Evolutionary conservation across 495 filamentous ascomycete species (phyloP), one percentile per base, ranked within the genome.

Genomic region (Hamigera avellanea): DNA sequence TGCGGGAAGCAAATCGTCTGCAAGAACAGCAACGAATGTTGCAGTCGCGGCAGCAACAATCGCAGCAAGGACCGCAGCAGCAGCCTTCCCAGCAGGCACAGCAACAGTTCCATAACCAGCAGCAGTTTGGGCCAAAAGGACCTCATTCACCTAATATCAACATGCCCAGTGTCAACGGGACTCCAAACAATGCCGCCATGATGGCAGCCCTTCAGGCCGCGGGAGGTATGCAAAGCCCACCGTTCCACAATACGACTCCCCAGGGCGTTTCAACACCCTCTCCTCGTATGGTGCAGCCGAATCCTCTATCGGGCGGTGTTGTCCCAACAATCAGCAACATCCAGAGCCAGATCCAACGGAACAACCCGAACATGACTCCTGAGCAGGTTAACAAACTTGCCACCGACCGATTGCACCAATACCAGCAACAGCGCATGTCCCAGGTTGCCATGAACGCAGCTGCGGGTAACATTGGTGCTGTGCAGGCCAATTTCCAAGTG

Each of bases 401-500:
- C 3, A 75, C 68, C 6, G 72, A 81, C n/a, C 64, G 72, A 39
- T 48, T 82, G 10, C 61, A 69, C 48, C 54, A 63, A 42, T 57
- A 67, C 32, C 69, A 61, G 57, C 70, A 75, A 36, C 64, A 68
- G 40, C 66, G 61, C 39, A 64, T 73, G 43, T 61, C 63, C 2
- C 72, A 75, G 43, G 63, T 66, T 5, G 79, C 81, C 2, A 80
- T 84, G 70, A 76, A 71, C 56, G 73, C 78, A 8, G 77, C 77
- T 14, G 74, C 76, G 8, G 80, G 79, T 10, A 58, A 64, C 35
- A 54, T 66, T 35, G 56, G 49, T 26, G 42, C 46, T 28, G 55
- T 60, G 8, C 57, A 62, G 37, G 44, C 50, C 30, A 66, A 64
- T 31, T 66, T 59, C 33, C 62, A 63, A 39, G 54, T 62, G 19